Evolutionary conservation across 441 rosid genomes (phyloP), one percentile per base, ranked within the genome.

Genomic region (Dalechampia spathulata): DNA sequence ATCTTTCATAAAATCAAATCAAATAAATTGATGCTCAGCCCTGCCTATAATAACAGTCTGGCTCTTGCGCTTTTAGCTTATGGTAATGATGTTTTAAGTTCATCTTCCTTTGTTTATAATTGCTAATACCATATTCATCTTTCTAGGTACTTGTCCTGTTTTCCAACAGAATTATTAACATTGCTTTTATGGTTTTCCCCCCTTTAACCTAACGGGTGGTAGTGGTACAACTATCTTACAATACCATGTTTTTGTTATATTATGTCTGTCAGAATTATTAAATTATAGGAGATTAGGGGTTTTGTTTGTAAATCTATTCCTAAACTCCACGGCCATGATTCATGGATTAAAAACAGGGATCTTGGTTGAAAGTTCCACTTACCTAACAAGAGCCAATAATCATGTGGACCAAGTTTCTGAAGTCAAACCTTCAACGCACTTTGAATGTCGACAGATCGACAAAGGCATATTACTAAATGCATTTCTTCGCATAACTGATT

Each of bases 231-330:
- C 46, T 30, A 26, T 16, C 62, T 27, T 25, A 44, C 22, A 52
- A 19, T 55, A n/a, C 3, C 26, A 22, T 26, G 58, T n/a, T 50
- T 56, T 53, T 20, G 65, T 63, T 63, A 50, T 46, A 32, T 67
- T 54, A 43, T 41, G 30, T 32, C 13, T 16, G 12, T 39, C 48
- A n/a, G 57, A 62, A 63, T n/a, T n/a, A n/a, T n/a, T 26, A 37
- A 56, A 54, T 21, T 39, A 32, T 19, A 15, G 36, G 37, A 17
- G 4, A 17, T 14, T n/a, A n/a, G 6, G 15, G 10, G 4, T 27
- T 45, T 46, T 40, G 6, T 23, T 12, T 7, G 49, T 40, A 27
- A 26, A 20, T 39, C 30, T 11, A 20, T 41, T 42, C 39, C 13
- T 20, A 16, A 13, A 52, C 26, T 37, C 2, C 11, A 37, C 15